Evolutionary conservation across 2,329 filamentous ascomycete genomes (phyloP), one percentile per base, ranked within the genome.

Genomic region (Fusarium humuli): DNA sequence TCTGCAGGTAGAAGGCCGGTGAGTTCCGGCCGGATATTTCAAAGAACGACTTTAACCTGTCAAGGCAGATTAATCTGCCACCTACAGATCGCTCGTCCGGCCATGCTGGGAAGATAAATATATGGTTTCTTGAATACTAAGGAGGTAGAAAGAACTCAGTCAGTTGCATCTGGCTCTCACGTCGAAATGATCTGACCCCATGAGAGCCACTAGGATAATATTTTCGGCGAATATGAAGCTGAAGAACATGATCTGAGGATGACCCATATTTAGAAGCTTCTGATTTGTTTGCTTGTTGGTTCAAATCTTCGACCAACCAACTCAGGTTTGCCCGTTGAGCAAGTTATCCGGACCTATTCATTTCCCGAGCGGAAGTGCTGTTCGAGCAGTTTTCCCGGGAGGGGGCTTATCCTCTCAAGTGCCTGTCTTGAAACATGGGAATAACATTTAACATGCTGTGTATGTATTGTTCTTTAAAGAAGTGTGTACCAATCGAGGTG

Each of bases 401-500:
- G 57, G 62, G 32, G 63, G 58, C 11, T 54, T 65, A 53, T 47
- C 22, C 25, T 40, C 42, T 29, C 16, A 45, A 14, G 22, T 53
- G 11, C 30, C 20, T 29, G 62, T 37, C 45, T 63, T 56, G 42
- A 67, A 70, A 67, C 44, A 25, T 30, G 18, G 45, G 22, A 58
- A 48, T 41, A 30, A 57, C 29, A 53, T 45, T 16, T 40, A 64
- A 53, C 45, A 50, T 40, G 32, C 25, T 27, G 42, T 23, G 37
- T 22, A 25, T 9, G 46, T 16, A 53, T 60, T 69, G 50, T 60
- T 68, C 53, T 56, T 68, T 52, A 22, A 40, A 49, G 48, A 25
- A 40, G 18, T 18, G 12, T 29, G 25, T 37, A 46, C 32, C 23
- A 18, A 57, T n/a, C 50, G 40, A 41, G 47, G 40, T 41, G 16